Base-by-base conservation (phyloP, 176 grass and related monocot genomes). In the Chrysopogon serrulatus region DNA sequence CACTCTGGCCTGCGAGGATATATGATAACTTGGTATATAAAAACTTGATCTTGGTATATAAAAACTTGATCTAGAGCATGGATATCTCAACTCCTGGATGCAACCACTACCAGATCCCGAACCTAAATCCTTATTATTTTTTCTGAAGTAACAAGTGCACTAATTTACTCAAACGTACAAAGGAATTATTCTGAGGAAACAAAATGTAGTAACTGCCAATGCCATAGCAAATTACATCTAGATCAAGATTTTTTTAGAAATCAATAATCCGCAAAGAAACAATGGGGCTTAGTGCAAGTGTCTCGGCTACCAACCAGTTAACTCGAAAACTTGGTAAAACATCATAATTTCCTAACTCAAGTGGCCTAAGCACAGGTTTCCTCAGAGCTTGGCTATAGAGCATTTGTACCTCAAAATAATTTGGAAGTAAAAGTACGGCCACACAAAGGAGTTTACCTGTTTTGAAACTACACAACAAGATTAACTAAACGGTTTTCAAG, bases 381-480 rank as follows among this genome's bases (percentile, higher is more conserved):
- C 31, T 51, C 8, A 73, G 17, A 90, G 30, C 10, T 32, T 6
- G 9, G 77, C 17, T 60, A 61, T 68, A 32, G 39, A 32, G 24
- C 32, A 75, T 75, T n/a, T 10, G 6, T 60, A 37, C 18, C 66
- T 37, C 15, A 33, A n/a, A n/a, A 81, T 5, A 57, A 16, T 41
- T 24, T 82, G 47, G 35, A 71, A 80, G 18, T 34, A 73, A 53
- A 62, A 45, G 33, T 67, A 42, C 54, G 2, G 48, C 43, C 27
- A 27, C 10, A 2, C 23, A 39, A 65, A 90, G 26, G 43, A 69
- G 13, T 70, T 85, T 93, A 84, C 96, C 93, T 99, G 87, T 67
- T 96, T 99, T 13, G 90, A 99, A n/a, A n/a, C n/a, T n/a, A n/a
- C n/a, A n/a, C n/a, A n/a, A n/a, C n/a, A n/a, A n/a, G n/a, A n/a